A percentile compares a stretch with the other conserved stretches of the same genome.
These are phyloP conservation scores for Leptographium wingfieldii DNA, from an alignment of 2,329 filamentous ascomycete genomes.

Conservation along the genomic window DNA sequence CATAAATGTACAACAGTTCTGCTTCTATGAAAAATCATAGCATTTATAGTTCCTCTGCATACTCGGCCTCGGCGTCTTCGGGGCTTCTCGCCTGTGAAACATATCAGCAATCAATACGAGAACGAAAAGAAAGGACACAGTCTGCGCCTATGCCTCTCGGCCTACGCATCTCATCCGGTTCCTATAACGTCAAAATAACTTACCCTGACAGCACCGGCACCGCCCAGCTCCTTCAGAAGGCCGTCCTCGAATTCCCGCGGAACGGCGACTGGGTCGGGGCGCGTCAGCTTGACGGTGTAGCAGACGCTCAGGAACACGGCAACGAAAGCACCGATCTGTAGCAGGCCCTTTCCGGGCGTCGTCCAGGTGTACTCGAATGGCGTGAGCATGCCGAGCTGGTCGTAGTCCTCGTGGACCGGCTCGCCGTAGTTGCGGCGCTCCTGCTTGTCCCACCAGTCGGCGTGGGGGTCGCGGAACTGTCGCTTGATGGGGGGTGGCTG, in stretches of 20 bases:
- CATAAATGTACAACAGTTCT: neutral
- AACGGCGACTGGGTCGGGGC: conserved; percentile 58
- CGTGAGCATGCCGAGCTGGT: conserved; percentile 80
- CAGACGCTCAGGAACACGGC: conserved; percentile 48
- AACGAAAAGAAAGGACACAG: neutral
- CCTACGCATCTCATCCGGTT: neutral
- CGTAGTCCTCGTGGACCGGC: conserved; percentile 92
- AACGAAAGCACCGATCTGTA: conserved; percentile 58
- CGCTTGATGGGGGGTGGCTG: conserved; percentile 74
- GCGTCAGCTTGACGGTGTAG: conserved; percentile 54
- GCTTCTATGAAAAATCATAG: neutral
- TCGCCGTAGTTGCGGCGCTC: conserved; percentile 96
- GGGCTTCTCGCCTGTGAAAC: neutral
- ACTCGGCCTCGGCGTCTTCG: conserved; percentile 1
- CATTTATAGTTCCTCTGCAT: neutral
- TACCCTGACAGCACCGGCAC: conserved; percentile 52
- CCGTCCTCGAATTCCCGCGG: conserved; percentile 63
- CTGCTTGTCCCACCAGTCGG: conserved; percentile 93
- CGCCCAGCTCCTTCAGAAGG: conserved; percentile 63
- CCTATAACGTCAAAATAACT: neutral
- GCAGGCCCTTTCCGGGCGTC: conserved; percentile 54
- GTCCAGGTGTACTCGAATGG: conserved; percentile 80
- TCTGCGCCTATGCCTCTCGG: neutral
- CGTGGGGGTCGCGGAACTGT: conserved; percentile 85
- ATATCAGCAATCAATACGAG: neutral